phyloP scores from a whole-genome alignment of 768 basidiomycete species.

The Hysterangium stoloniferum region DNA sequence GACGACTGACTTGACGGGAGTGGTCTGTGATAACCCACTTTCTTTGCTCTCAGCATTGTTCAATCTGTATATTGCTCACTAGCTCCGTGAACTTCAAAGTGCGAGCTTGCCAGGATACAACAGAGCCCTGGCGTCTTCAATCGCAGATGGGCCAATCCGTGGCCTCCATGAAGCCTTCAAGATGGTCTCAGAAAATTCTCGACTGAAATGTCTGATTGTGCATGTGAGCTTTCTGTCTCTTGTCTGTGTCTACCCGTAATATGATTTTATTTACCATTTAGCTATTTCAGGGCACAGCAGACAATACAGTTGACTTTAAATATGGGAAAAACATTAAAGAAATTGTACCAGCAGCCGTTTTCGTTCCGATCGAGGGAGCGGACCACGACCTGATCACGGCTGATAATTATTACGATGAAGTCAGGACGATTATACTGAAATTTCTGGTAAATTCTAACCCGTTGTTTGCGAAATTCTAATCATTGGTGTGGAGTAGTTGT shows the following conservation, averaged over 20 bases:
- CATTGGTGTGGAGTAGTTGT: too few relatives aligned
- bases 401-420: background rate
- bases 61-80: background rate
- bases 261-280: background rate
- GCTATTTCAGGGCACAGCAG: conserved; percentile 15
- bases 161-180: conserved; percentile 20
- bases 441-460: too few relatives aligned
- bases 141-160: conserved; percentile 20
- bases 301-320: conserved; percentile 13
- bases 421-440: conserved; percentile 1
- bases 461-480: too few relatives aligned
- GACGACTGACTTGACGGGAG: background rate
- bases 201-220: conserved; percentile 13
- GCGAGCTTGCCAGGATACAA: conserved; percentile 13
- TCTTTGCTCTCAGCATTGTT: background rate
- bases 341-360: conserved; percentile 15
- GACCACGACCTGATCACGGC: conserved; percentile 17
- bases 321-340: conserved; percentile 8
- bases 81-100: conserved; percentile 9
- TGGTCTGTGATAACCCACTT: background rate
- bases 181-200: conserved; percentile 12
- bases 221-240: conserved; percentile 7
- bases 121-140: conserved; percentile 15
- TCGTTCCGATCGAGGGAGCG: conserved; percentile 16
- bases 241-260: background rate